Base-by-base conservation (phyloP, 75 land plant genomes). In the Selaginella tamariscina region DNA sequence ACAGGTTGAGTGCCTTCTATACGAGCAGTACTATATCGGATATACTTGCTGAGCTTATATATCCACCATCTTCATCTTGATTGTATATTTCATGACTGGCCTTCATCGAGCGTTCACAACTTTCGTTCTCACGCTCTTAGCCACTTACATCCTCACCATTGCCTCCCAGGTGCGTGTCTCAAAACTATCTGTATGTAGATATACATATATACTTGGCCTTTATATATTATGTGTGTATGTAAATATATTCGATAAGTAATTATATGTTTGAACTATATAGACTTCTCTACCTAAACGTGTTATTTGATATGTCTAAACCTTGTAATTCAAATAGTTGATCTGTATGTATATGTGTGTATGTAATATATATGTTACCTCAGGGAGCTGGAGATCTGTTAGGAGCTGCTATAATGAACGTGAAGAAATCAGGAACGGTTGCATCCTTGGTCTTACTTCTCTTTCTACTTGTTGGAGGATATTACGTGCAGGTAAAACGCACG, bases 351-450 rank as follows among this genome's bases (percentile, higher is more conserved):
- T n/a, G n/a, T n/a, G n/a, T n/a, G n/a, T n/a, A n/a, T n/a, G n/a
- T n/a, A n/a, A n/a, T n/a, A n/a, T n/a, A n/a, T n/a, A 24, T 30
- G 13, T 22, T 23, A 31, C 54, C n/a, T 24, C 80, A 94, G 98
- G 98, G 91, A 24, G 87, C 85, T 32, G 98, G 98, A 49, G 98
- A 94, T 64, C 80, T 94, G 13, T 84, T 90, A 67, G 98, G 98
- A 27, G 91, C 98, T 27, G 83, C 88, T 56, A 76, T 81, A 54
- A 60, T 90, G 64, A 87, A 82, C 70, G 71, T 90, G 30, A 94
- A 87, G 70, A 78, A 88, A 55, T 87, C 85, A 18, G 98, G 98
- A 5, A 75, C 80, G 30, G 71, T 85, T 9, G 84, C 96, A 27
- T 94, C 98, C 29, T 39, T 94, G 29, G 70, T 90, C 0, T 73